Conservation (phyloP, 2,329 filamentous ascomycete genomes). For the Tolypocladium guangdongense region DNA sequence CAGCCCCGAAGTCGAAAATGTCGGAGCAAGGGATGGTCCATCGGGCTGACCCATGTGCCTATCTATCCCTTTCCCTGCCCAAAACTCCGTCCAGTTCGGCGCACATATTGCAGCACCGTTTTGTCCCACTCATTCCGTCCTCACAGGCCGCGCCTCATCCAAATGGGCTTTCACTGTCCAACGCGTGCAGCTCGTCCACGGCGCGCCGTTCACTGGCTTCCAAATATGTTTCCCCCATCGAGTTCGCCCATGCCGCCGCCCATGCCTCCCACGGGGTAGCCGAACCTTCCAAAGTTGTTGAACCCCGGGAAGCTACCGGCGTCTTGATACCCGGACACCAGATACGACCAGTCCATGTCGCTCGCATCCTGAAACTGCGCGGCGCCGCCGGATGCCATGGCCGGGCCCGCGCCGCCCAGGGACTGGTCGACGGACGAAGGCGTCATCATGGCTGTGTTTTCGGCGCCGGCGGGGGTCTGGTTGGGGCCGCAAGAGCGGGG, state of each 20-base stretch:
- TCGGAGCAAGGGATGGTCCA: background rate
- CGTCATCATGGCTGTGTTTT: constrained; percentile 20
- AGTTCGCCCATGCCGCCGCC: constrained; percentile 8
- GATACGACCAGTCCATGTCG: constrained; percentile 38
- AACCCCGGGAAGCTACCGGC: constrained; percentile 19
- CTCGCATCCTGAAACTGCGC: constrained; percentile 16
- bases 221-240: constrained; percentile 16
- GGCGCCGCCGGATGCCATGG: constrained; percentile 4
- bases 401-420: constrained; percentile 6
- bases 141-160: background rate
- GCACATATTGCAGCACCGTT: background rate
- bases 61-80: background rate
- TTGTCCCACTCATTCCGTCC: background rate
- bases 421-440: constrained; percentile 10
- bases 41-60: background rate
- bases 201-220: background rate
- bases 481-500: constrained; percentile 9
- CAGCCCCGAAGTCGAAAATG: background rate
- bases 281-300: constrained; percentile 13
- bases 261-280: constrained; percentile 6
- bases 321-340: constrained; percentile 32
- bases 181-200: background rate
- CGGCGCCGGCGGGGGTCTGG: constrained; percentile 5
- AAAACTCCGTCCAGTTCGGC: background rate
- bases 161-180: background rate